phyloP scores from a whole-genome alignment of 169 alveolate species.

The Cryptosporidium andersoni region DNA sequence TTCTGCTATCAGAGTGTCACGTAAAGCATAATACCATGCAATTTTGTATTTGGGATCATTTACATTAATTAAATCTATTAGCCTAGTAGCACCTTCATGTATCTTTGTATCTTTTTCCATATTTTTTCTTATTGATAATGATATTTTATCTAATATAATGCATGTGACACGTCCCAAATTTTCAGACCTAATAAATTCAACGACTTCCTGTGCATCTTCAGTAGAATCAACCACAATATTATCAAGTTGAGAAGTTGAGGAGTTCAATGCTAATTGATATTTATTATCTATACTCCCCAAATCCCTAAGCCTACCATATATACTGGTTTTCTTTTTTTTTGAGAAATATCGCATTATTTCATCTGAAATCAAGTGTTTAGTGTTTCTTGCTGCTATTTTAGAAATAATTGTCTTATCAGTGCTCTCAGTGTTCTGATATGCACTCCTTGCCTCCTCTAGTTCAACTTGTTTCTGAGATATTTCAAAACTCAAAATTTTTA shows the following conservation, averaged over 20 bases:
- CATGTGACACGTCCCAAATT: conserved; percentile 89
- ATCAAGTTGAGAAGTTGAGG: conserved; percentile 87
- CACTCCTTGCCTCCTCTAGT: conserved; percentile 62
- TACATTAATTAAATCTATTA: conserved; percentile 87
- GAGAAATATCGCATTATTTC: conserved; percentile 18
- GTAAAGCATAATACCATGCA: conserved; percentile 88
- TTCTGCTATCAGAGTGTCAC: conserved; percentile 90
- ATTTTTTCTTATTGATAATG: conserved; percentile 67
- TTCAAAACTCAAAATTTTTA: conserved; percentile 2
- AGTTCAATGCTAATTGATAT: conserved; percentile 89
- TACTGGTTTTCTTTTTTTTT: conserved; percentile 74
- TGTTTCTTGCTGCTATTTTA: background rate
- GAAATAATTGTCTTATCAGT: background rate
- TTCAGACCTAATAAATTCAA: conserved; percentile 85
- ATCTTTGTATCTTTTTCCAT: conserved; percentile 61
- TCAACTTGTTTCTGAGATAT: conserved; percentile 22
- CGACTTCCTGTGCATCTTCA: conserved; percentile 86
- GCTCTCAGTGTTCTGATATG: conserved; percentile 2
- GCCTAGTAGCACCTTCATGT: conserved; percentile 79
- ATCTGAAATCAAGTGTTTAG: conserved; percentile 26
- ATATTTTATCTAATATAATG: conserved; percentile 79
- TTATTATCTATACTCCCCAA: conserved; percentile 86
- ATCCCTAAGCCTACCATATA: conserved; percentile 93
- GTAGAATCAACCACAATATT: conserved; percentile 89
- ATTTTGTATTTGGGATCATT: conserved; percentile 78